These are phyloP conservation scores for Tetradesmus lagerheimii DNA, from an alignment of 139 green algal species.

Conservation along the genomic window DNA sequence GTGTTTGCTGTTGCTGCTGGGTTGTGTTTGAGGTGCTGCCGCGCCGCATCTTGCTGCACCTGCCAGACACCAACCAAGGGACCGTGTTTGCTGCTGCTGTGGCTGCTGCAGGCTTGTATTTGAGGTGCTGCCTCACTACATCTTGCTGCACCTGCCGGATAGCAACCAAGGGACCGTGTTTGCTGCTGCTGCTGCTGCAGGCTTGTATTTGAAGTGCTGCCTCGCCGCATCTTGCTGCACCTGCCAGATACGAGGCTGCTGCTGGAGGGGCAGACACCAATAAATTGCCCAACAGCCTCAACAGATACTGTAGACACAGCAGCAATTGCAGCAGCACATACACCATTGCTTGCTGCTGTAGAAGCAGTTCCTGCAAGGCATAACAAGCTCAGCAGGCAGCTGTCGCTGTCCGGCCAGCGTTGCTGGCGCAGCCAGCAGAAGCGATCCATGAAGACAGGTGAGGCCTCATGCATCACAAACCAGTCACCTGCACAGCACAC, in stretches of 20 bases:
- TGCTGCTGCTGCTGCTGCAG: slow-evolving; percentile 7
- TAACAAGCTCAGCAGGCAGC: too few relatives aligned
- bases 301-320: too few relatives aligned
- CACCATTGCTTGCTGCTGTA: too few relatives aligned
- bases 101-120: slow-evolving; percentile 35
- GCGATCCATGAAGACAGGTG: too few relatives aligned
- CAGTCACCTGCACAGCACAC: too few relatives aligned
- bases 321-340: not conserved
- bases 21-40: slow-evolving; percentile 47
- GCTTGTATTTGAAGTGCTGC: slow-evolving; percentile 46
- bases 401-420: too few relatives aligned
- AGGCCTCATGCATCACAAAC: too few relatives aligned
- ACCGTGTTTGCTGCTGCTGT: not conserved
- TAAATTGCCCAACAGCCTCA: too few relatives aligned
- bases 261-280: too few relatives aligned
- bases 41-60: slow-evolving; percentile 17
- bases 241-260: slow-evolving; percentile 40
- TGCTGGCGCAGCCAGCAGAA: too few relatives aligned
- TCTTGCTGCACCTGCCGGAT: not conserved
- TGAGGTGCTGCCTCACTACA: slow-evolving; percentile 18
- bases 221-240: slow-evolving; percentile 24
- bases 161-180: too few relatives aligned
- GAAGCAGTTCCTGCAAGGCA: too few relatives aligned
- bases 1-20: slow-evolving; percentile 22
- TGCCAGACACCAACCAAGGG: slow-evolving; percentile 38